A percentile compares a stretch with the other conserved stretches of the same genome.
phyloP scores from a whole-genome alignment of 441 rosid species.

The Eutrema salsugineum region DNA sequence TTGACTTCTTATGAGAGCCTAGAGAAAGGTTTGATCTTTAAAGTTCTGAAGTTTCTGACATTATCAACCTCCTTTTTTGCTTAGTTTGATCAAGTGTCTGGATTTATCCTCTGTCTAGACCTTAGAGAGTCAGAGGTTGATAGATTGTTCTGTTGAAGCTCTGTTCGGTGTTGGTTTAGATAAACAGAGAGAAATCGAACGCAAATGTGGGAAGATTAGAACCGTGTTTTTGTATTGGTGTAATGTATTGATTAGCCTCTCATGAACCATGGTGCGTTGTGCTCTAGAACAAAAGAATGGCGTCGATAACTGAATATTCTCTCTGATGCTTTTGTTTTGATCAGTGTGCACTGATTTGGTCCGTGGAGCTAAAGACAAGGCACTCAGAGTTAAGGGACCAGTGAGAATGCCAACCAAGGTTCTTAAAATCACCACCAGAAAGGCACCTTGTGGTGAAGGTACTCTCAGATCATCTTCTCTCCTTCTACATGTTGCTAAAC shows the following conservation, averaged over 20 bases:
- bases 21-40: background rate
- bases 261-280: background rate
- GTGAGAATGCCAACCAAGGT: slow-evolving; percentile 55
- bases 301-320: background rate
- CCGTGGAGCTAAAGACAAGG: slow-evolving; percentile 47
- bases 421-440: slow-evolving; percentile 46
- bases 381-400: slow-evolving; percentile 45
- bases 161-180: background rate
- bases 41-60: background rate
- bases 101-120: too few relatives aligned
- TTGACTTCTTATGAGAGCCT: background rate
- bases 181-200: background rate
- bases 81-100: too few relatives aligned
- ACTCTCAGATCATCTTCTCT: background rate
- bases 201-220: background rate
- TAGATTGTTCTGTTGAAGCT: background rate
- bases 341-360: slow-evolving; percentile 48
- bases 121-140: too few relatives aligned
- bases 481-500: background rate
- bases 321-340: background rate
- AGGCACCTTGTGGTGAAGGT: slow-evolving; percentile 61
- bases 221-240: background rate
- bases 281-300: too few relatives aligned
- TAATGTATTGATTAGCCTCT: background rate
- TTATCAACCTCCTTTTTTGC: too few relatives aligned